A percentile compares a stretch with the other conserved stretches of the same genome.
These are phyloP conservation scores for Diplodia corticola DNA, from an alignment of 2,329 filamentous ascomycete species.

Conservation along the genomic window DNA sequence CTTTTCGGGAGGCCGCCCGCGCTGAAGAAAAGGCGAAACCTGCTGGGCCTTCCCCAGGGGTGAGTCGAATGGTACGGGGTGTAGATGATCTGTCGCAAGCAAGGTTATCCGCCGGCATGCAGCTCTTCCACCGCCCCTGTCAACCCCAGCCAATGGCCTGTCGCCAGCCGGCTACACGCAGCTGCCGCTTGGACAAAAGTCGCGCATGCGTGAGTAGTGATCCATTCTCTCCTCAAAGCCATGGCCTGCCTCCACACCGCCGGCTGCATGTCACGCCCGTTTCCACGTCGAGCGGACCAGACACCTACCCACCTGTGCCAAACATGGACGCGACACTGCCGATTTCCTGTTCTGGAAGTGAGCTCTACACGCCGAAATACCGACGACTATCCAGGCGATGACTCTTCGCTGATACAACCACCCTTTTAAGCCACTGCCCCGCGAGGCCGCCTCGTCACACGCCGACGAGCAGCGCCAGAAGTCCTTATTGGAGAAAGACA, in stretches of 20 bases:
- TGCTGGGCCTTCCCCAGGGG: not conserved
- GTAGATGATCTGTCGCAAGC: constrained; percentile 4
- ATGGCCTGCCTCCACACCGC: not conserved
- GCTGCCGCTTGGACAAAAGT: not conserved
- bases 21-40: constrained; percentile 13
- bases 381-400: not conserved
- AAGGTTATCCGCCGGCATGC: constrained; percentile 14
- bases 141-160: not conserved
- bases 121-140: constrained; percentile 6
- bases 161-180: constrained; percentile 1
- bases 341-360: not conserved
- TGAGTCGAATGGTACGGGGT: not conserved
- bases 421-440: not conserved
- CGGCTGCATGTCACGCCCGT: not conserved
- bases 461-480: not conserved
- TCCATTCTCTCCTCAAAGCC: not conserved
- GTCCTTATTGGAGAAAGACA: not conserved
- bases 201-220: constrained; percentile 9
- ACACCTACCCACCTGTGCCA: not conserved
- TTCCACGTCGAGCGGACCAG: not conserved
- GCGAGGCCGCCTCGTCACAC: not conserved
- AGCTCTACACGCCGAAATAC: not conserved
- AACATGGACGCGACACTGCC: not conserved
- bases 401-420: not conserved
- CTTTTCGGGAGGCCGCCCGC: not conserved